Evolutionary conservation across 371 early-diverging fungal genomes (phyloP).

Genomic region (Syncephalastrum contaminatum): DNA sequence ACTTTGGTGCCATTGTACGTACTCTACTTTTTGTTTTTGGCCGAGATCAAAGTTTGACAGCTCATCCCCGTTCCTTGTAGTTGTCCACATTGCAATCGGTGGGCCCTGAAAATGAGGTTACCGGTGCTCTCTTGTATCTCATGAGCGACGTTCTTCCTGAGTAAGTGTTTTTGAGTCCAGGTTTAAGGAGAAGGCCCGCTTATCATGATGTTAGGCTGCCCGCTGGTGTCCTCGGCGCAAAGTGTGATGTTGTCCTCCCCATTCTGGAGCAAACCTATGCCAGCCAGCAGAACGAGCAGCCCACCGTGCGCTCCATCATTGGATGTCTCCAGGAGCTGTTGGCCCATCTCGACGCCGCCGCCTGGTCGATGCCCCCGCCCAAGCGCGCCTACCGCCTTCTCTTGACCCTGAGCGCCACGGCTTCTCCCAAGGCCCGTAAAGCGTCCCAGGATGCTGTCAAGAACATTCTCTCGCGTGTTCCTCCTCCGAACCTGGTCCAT

Average conservation of each 20-base stretch:
- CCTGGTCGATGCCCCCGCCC: slow-evolving; percentile 70
- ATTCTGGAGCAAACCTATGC: slow-evolving; percentile 61
- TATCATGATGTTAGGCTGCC: slow-evolving; percentile 44
- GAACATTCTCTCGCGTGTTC: slow-evolving; percentile 66
- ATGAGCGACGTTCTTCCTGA: slow-evolving; percentile 78
- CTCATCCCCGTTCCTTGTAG: slow-evolving; percentile 34
- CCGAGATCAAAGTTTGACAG: slow-evolving; percentile 3
- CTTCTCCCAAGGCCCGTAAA: slow-evolving; percentile 84
- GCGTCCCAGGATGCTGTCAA: slow-evolving; percentile 84
- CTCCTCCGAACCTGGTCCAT: slow-evolving; percentile 75
- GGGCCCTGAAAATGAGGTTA: slow-evolving; percentile 48
- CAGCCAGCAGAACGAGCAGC: slow-evolving; percentile 65
- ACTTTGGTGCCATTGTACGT: slow-evolving; percentile 85
- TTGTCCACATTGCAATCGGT: slow-evolving; percentile 65
- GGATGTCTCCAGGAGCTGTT: slow-evolving; percentile 84
- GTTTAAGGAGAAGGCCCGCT: not conserved
- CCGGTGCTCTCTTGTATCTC: slow-evolving; percentile 75
- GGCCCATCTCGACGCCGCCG: slow-evolving; percentile 71
- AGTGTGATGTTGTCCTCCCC: slow-evolving; percentile 60
- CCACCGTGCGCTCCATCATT: slow-evolving; percentile 72
- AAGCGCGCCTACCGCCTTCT: slow-evolving; percentile 74
- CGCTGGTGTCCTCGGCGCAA: slow-evolving; percentile 60
- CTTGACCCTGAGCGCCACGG: slow-evolving; percentile 76
- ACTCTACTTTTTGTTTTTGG: not conserved
- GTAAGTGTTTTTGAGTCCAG: slow-evolving; percentile 43